Base-by-base conservation (phyloP, 1,284 basidiomycete genomes). In the Meira nashicola region DNA sequence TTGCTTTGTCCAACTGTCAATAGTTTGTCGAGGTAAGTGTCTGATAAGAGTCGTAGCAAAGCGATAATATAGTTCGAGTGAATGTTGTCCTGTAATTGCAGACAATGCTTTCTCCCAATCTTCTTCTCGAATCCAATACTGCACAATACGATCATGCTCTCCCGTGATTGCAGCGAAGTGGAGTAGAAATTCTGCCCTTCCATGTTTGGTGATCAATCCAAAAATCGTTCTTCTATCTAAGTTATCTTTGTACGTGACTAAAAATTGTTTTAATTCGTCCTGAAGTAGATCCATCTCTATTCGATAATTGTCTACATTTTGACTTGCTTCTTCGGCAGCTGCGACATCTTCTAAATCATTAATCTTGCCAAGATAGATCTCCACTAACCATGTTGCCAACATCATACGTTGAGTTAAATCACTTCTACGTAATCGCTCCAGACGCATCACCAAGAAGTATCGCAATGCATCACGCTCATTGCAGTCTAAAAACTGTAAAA, bases 371-470 rank as follows among this genome's bases (percentile, higher is more conserved):
- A 99, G 85, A 77, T 93, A 97, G 67, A 98, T 92, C 79, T 99
- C 95, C 33, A 95, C 87, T 7, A 98, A 86, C 95, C 95, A 99
- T 0, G 93, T 97, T 1, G 95, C 92, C 8, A 99, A 82, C 88
- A 98, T 94, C 87, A 94, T 92, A 38, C 95, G 84, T 78, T 96
- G 92, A 0, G 90, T 92, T 49, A 90, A 70, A 69, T 95, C 91
- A 47, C 84, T 85, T 80, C 88, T 90, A 61, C 80, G 86, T 81
- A 77, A 86, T 84, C 89, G 82, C 74, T 96, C 92, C 46, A 99
- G 82, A 28, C 91, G 84, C 19, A 90, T 88, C 15, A 90, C 87
- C 11, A 99, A 83, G 78, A 96, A 99, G 55, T 89, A 89, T 39
- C 95, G 82, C 59, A 98, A 80, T 0, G 92, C 89, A 78, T 98